These are phyloP conservation scores for Puccinia triticina DNA, from an alignment of 1,284 basidiomycete species.

Conservation along the genomic window DNA sequence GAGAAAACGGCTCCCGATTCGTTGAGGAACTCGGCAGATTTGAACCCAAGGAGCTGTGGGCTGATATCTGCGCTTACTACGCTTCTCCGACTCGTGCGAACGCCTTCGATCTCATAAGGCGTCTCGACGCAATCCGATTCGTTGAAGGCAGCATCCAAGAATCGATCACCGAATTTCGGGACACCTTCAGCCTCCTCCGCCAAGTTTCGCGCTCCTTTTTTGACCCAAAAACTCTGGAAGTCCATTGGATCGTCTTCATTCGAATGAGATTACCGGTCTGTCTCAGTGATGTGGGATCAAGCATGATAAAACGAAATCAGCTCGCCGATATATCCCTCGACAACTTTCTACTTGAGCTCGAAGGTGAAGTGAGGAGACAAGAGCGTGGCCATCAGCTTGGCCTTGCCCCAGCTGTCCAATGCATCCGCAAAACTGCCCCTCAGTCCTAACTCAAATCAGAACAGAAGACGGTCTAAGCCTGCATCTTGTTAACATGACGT, in stretches of 20 bases:
- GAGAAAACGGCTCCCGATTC: not conserved
- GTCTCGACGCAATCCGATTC: not conserved
- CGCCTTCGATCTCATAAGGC: not conserved
- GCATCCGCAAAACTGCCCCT: too few relatives aligned
- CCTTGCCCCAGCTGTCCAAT: too few relatives aligned
- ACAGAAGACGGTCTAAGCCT: too few relatives aligned
- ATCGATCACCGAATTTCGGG: not conserved
- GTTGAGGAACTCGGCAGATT: not conserved
- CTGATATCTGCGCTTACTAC: not conserved
- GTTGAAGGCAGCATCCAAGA: not conserved
- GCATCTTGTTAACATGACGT: not conserved
- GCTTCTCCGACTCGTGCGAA: not conserved
- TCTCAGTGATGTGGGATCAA: too few relatives aligned
- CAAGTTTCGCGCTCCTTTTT: not conserved
- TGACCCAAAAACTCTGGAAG: not conserved
- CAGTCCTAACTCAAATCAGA: too few relatives aligned
- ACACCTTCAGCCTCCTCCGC: not conserved
- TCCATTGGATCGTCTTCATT: not conserved
- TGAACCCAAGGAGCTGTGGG: conserved; percentile 16
- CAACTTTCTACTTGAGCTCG: too few relatives aligned
- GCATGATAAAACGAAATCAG: too few relatives aligned
- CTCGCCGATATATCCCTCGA: too few relatives aligned
- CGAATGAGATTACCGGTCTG: not conserved
- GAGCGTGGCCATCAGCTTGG: too few relatives aligned
- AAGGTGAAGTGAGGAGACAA: too few relatives aligned